Conservation (phyloP, 495 filamentous ascomycete species). For the Penicillium soppii region DNA sequence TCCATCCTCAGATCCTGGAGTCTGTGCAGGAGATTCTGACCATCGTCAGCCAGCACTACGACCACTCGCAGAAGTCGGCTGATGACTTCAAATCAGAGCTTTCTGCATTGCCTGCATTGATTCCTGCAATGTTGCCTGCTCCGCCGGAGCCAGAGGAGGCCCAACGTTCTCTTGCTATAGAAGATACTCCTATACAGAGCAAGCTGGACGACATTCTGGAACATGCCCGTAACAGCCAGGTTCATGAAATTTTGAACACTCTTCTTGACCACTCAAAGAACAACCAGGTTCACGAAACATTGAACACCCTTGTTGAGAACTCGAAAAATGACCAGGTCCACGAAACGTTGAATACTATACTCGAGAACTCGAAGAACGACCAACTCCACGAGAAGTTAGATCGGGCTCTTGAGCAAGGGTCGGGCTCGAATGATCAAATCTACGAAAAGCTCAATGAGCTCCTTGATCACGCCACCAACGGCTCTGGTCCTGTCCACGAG, state of each 20-base stretch:
- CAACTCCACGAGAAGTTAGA: slow-evolving; percentile 45
- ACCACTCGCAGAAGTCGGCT: slow-evolving; percentile 54
- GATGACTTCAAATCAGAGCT: slow-evolving; percentile 53
- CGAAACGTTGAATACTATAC: background rate
- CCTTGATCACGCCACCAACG: slow-evolving; percentile 55
- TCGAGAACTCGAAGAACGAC: slow-evolving; percentile 34
- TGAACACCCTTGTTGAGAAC: background rate
- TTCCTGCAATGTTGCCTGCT: slow-evolving; percentile 49
- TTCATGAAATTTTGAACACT: slow-evolving; percentile 80
- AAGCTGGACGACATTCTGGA: slow-evolving; percentile 85
- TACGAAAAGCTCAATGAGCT: slow-evolving; percentile 53
- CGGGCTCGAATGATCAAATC: slow-evolving; percentile 49
- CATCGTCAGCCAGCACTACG: slow-evolving; percentile 78
- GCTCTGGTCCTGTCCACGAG: slow-evolving; percentile 71
- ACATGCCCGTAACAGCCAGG: slow-evolving; percentile 49
- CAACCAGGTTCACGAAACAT: background rate
- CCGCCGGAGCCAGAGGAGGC: slow-evolving; percentile 54
- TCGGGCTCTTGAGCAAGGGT: slow-evolving; percentile 60
- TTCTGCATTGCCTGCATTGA: slow-evolving; percentile 49
- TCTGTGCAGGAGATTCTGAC: slow-evolving; percentile 79
- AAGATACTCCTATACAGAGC: slow-evolving; percentile 69
- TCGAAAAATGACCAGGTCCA: background rate
- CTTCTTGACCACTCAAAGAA: slow-evolving; percentile 56
- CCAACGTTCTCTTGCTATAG: slow-evolving; percentile 21
- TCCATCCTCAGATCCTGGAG: slow-evolving; percentile 80